Base-by-base conservation (phyloP, 305 asterid species). In the Fraxinus dipetala region DNA sequence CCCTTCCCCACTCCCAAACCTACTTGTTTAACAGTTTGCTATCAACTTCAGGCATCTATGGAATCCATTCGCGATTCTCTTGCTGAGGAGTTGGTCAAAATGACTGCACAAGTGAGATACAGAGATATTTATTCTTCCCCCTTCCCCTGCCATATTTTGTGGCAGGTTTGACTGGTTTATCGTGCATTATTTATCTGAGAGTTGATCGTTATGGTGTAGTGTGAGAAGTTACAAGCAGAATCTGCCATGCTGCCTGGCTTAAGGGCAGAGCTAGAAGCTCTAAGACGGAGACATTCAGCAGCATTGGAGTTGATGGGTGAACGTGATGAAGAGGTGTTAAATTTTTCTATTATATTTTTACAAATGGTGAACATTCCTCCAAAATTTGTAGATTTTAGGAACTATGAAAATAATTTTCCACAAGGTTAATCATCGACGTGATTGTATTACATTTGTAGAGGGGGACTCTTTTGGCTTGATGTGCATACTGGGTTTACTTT, bases 241-340 rank as follows among this genome's bases (percentile, higher is more conserved):
- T 94, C 96, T 83, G 86, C 97, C 59, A 78, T 89, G 80, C 88
- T 95, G 81, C 98, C 98, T 88, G 97, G 97, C 77, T 72, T 92
- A 80, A 93, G 93, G 45, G 98, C 99, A 78, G 99, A 94, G 89
- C 87, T 96, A 84, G 98, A 94, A 85, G 94, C 98, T 80, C 92
- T 96, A 63, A 90, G 99, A 84, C 85, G 97, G 84, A 91, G 98
- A 85, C 99, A 96, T 87, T 90, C 98, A 3, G 94, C 99, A 8
- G 99, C 99, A 45, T 87, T 96, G 77, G 99, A 96, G 86, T 89
- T 96, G 90, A 96, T 96, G 99, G 99, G 98, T 59, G 99, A 96
- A 90, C 98, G 98, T n/a, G 99, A 96, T 86, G 99, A 96, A 84
- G 99, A 96, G 98, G 99, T 24, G 35, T 61, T 61, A 51, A 59